Conservation (phyloP, 129 eudicot genomes). For the Arctium minus region DNA sequence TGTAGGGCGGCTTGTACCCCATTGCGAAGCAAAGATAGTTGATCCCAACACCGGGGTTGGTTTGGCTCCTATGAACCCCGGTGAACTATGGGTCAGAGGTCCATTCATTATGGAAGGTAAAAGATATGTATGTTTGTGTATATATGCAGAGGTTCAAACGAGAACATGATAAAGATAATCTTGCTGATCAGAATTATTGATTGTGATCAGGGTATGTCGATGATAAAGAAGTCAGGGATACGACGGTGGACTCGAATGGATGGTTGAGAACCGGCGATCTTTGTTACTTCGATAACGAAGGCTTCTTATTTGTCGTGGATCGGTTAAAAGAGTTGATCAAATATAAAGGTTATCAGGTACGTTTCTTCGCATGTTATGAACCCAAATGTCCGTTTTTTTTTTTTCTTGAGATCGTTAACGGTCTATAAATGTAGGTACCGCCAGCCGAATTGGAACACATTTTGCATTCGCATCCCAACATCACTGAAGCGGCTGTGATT, state of each 20-base stretch:
- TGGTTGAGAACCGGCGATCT: constrained; percentile 57
- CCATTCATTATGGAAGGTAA: constrained; percentile 64
- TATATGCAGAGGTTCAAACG: too few species aligned
- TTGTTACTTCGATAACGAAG: constrained; percentile 51
- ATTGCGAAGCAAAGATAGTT: constrained; percentile 54
- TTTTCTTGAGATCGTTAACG: neutral
- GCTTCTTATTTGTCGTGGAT: constrained; percentile 48
- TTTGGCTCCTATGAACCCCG: constrained; percentile 55
- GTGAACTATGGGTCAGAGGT: constrained; percentile 74
- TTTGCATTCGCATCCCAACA: constrained; percentile 56
- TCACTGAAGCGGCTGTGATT: constrained; percentile 66
- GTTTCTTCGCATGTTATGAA: neutral
- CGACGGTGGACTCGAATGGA: constrained; percentile 34
- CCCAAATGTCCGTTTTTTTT: neutral
- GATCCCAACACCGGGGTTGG: constrained; percentile 45
- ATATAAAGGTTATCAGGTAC: constrained; percentile 57
- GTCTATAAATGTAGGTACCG: constrained; percentile 44
- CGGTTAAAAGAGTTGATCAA: constrained; percentile 53
- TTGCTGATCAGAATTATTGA: too few species aligned
- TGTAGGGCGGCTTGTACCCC: constrained; percentile 41
- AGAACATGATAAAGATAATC: too few species aligned
- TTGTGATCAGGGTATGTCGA: constrained; percentile 41
- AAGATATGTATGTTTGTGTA: neutral
- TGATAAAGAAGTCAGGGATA: constrained; percentile 36
- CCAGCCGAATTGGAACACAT: constrained; percentile 75